Evolutionary conservation across 73 alveolate species (phyloP).

Genomic region (Paramecium sexaurelia): DNA sequence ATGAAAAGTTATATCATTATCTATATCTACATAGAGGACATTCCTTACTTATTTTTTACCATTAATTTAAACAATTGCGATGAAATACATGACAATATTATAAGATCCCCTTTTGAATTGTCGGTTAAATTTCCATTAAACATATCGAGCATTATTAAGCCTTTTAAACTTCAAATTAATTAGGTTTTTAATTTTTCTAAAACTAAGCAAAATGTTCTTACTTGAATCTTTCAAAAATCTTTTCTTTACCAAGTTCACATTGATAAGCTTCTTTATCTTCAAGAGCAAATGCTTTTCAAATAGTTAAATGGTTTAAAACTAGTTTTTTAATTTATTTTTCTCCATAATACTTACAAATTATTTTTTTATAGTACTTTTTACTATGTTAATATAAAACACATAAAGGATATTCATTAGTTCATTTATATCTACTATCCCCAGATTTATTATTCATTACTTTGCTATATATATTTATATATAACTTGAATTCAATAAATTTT

Average conservation of each 20-base stretch:
- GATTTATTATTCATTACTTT: background rate
- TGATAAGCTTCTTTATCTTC: background rate
- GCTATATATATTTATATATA: background rate
- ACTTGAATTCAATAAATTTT: background rate
- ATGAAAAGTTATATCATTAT: background rate
- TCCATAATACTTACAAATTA: background rate
- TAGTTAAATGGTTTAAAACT: background rate
- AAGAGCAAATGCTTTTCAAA: background rate
- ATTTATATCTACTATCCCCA: background rate
- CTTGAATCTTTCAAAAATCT: background rate
- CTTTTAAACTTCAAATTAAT: background rate
- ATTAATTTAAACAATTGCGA: background rate
- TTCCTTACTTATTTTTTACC: background rate
- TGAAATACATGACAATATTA: slow-evolving; percentile 2
- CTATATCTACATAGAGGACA: background rate
- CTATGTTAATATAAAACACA: background rate
- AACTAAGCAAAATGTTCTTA: background rate
- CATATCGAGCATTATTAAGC: background rate
- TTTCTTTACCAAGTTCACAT: background rate
- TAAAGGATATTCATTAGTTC: background rate
- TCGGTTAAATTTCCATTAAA: background rate
- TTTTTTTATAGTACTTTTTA: background rate
- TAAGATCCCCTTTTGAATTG: background rate
- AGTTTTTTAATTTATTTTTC: background rate
- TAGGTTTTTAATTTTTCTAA: no score